Conservation (phyloP, 768 basidiomycete genomes). For the Coprinopsis strossmayeri region DNA sequence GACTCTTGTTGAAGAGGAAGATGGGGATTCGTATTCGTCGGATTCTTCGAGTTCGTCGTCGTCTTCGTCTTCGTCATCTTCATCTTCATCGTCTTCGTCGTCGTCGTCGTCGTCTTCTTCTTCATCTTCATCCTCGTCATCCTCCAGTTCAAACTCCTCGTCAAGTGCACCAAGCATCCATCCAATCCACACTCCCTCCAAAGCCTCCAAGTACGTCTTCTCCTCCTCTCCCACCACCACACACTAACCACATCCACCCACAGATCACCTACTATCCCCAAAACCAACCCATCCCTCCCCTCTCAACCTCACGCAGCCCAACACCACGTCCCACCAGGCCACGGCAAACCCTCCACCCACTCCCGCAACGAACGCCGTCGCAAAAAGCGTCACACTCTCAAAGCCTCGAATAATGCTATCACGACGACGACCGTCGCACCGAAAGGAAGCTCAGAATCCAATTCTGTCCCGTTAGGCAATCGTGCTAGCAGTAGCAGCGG, state of each 20-base stretch:
- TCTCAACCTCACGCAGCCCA: constrained; percentile 12
- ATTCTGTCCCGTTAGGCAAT: constrained; percentile 33
- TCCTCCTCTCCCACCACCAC: background rate
- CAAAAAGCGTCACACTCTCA: constrained; percentile 28
- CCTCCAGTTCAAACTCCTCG: constrained; percentile 4
- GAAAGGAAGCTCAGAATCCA: constrained; percentile 30
- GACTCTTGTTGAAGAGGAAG: background rate
- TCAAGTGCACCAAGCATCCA: background rate
- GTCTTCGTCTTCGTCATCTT: constrained; percentile 38
- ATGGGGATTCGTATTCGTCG: constrained; percentile 21
- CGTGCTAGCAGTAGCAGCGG: background rate
- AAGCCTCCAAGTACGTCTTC: no score
- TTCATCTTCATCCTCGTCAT: constrained; percentile 14
- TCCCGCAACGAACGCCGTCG: constrained; percentile 53
- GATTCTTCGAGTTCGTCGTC: constrained; percentile 39
- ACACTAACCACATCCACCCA: background rate
- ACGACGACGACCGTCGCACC: constrained; percentile 16
- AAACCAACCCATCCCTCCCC: constrained; percentile 3
- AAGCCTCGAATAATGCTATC: constrained; percentile 16
- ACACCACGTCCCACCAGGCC: constrained; percentile 46
- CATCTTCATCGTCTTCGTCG: constrained; percentile 17
- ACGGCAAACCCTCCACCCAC: constrained; percentile 52
- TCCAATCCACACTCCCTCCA: constrained; percentile 6
- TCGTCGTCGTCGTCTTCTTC: constrained; percentile 18
- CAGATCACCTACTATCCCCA: constrained; percentile 4